A percentile compares a stretch with the other conserved stretches of the same genome.
Evolutionary conservation across 176 grass and related monocot species (phyloP).

Genomic region (Oryza officinalis): DNA sequence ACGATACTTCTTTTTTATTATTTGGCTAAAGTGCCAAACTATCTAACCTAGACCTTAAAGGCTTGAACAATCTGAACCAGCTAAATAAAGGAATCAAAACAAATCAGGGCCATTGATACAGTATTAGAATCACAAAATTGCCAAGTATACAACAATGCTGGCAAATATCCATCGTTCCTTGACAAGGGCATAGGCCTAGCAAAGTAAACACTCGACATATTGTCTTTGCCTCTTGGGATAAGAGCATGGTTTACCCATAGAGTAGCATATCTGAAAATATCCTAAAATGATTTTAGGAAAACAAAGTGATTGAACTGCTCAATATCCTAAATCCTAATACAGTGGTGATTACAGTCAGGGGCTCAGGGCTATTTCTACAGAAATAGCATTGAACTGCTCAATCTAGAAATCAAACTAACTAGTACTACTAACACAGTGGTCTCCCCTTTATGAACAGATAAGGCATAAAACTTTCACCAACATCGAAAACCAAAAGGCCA

Average conservation of each 20-base stretch:
- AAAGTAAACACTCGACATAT: background rate
- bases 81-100: background rate
- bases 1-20: background rate
- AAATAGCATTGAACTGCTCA: background rate
- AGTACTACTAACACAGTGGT: background rate
- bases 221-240: background rate
- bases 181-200: background rate
- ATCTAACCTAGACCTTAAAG: background rate
- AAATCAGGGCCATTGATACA: background rate
- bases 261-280: background rate
- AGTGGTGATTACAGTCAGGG: background rate
- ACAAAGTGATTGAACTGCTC: background rate
- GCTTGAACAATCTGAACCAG: background rate
- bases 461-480: background rate
- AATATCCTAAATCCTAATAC: background rate
- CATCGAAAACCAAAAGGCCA: background rate
- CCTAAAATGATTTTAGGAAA: background rate
- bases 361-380: background rate
- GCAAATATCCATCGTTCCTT: background rate
- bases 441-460: background rate
- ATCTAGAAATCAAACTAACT: background rate
- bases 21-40: background rate
- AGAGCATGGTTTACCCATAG: background rate
- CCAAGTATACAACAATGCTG: background rate
- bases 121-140: background rate